Conservation (phyloP, 2,329 filamentous ascomycete genomes). For the Penicillium sp. region DNA sequence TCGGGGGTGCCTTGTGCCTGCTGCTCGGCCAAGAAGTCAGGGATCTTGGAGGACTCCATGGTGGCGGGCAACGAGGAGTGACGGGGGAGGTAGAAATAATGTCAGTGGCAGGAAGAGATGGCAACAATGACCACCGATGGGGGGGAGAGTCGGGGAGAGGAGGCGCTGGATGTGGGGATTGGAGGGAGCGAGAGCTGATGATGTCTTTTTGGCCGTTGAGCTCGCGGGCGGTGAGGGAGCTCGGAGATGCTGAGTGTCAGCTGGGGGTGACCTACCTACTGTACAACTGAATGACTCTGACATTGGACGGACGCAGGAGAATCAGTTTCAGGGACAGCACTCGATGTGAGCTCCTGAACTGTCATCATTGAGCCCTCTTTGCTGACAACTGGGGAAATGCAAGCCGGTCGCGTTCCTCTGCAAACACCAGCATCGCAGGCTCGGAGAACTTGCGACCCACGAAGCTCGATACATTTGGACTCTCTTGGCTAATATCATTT, state of each 20-base stretch:
- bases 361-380: no score
- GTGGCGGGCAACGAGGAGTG: slow-evolving; percentile 21
- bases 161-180: slow-evolving; percentile 5
- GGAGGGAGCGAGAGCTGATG: slow-evolving; percentile 18
- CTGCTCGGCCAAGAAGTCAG: slow-evolving; percentile 88
- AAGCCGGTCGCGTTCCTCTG: no score
- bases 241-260: background rate
- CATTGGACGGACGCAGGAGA: no score
- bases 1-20: slow-evolving; percentile 83
- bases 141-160: background rate
- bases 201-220: slow-evolving; percentile 20
- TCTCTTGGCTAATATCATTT: no score
- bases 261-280: slow-evolving; percentile 5
- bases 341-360: no score
- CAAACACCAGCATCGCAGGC: no score
- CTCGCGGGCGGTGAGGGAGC: slow-evolving; percentile 20
- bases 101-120: slow-evolving; percentile 4
- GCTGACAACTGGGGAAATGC: no score
- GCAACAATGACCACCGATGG: slow-evolving; percentile 2
- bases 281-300: background rate
- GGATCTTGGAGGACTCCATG: slow-evolving; percentile 85
- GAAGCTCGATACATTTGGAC: no score
- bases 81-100: background rate
- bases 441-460: no score
- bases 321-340: no score